Percentiles rank a stretch among this genome's conserved stretches.
These are phyloP conservation scores for Flaveria trinervia DNA, from an alignment of 129 eudicot genomes.

Conservation along the genomic window DNA sequence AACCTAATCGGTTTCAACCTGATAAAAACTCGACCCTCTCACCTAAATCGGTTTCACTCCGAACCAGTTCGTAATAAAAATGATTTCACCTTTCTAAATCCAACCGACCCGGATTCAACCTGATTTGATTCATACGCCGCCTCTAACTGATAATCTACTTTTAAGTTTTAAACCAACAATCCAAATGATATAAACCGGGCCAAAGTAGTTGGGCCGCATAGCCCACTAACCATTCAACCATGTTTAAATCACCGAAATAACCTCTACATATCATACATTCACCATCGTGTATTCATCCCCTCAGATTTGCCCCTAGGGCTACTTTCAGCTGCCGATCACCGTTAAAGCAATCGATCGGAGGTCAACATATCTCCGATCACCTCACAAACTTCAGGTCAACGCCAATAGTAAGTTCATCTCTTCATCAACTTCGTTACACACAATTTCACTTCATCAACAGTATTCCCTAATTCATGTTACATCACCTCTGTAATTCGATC, in stretches of 20 bases:
- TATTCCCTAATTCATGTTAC: conserved; percentile 1
- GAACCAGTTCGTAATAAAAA: too few species aligned
- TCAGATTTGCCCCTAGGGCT: conserved; percentile 37
- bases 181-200: too few species aligned
- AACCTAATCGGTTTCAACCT: too few species aligned
- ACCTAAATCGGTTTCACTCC: too few species aligned
- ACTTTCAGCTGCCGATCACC: conserved; percentile 13
- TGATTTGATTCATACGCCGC: too few species aligned
- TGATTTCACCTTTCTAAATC: too few species aligned
- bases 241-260: neutral
- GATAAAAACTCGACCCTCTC: too few species aligned
- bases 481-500: conserved; percentile 19
- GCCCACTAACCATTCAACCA: neutral
- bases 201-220: too few species aligned
- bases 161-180: too few species aligned
- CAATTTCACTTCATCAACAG: neutral
- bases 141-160: too few species aligned
- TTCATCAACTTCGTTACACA: neutral
- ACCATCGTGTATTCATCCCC: conserved; percentile 1
- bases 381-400: conserved; percentile 3
- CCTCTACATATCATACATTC: neutral
- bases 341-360: neutral
- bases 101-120: too few species aligned
- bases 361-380: conserved; percentile 7
- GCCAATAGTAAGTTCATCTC: conserved; percentile 14